Conservation (phyloP, 2,329 filamentous ascomycete genomes). For the Xylariaceae sp. region DNA sequence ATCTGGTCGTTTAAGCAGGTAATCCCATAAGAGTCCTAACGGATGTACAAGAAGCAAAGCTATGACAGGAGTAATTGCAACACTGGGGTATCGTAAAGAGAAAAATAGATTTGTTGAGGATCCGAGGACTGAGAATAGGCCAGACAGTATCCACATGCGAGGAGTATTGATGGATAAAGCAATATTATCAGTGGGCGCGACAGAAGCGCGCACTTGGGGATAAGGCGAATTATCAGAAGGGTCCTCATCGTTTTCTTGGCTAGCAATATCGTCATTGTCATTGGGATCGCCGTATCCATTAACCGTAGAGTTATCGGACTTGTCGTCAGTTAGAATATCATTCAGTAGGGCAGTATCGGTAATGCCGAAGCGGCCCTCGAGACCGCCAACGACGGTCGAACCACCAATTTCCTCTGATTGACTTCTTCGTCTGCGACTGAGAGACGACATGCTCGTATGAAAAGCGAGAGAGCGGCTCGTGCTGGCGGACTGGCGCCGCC, state of each 20-base stretch:
- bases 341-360: constrained; percentile 54
- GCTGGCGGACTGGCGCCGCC: constrained; percentile 34
- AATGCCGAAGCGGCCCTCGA: constrained; percentile 60
- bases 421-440: constrained; percentile 37
- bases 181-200: constrained; percentile 76
- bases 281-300: constrained; percentile 39
- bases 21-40: constrained; percentile 80
- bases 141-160: constrained; percentile 84
- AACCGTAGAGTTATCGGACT: constrained; percentile 40
- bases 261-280: constrained; percentile 41
- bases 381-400: constrained; percentile 56
- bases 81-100: constrained; percentile 86
- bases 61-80: constrained; percentile 88
- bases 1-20: constrained; percentile 64
- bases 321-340: constrained; percentile 51
- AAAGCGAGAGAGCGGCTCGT: constrained; percentile 32
- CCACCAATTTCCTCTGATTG: constrained; percentile 58
- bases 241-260: constrained; percentile 50
- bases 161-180: constrained; percentile 84
- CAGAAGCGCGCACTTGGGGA: constrained; percentile 79
- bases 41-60: constrained; percentile 84
- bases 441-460: constrained; percentile 37
- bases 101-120: constrained; percentile 89
- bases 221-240: constrained; percentile 76
- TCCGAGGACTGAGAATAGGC: constrained; percentile 79